Base-by-base conservation (phyloP, 2,329 filamentous ascomycete species). In the Aspergillus quadrilineatus region DNA sequence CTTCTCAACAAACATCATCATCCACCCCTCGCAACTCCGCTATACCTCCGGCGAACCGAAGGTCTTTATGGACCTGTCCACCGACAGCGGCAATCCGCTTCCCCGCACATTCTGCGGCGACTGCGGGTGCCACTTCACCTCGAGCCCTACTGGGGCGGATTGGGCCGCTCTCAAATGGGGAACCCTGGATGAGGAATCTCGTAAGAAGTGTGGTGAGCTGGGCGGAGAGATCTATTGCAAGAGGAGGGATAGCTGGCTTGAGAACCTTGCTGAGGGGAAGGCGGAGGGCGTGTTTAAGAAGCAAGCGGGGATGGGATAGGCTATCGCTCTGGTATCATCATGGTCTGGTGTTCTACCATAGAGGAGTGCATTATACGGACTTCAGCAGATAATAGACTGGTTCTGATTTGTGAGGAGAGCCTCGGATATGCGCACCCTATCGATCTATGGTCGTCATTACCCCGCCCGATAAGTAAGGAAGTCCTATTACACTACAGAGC, bases 321-420 rank as follows among this genome's bases (percentile, higher is more conserved):
- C 14, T 41, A 41, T 14, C n/a, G 6, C 14, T 14, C 14, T 15
- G 10, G 10, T n/a, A 6, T 41, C 37, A 6, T 34, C 32, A 34
- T 6, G 10, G 30, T 34, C 10, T 34, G 30, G 30, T 34, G 30
- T 34, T 22, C 22, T 22, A 34, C 30, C 6, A 34, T 34, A 34
- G 30, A 34, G 30, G 30, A 22, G 22, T 34, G 30, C 6, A 34
- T 8, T 34, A 34, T 7, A 34, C 7, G 30, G 6, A 10, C 10
- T 34, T 14, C n/a, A 12, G 14, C 6, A n/a, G n/a, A 3, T 42
- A 42, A 42, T 42, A 42, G n/a, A 6, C 8, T 17, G n/a, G 17
- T 17, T 75, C 41, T 73, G 70, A 22, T 75, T 71, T 56, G 71
- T 36, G 45, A 32, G 30, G 15, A 29, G 29, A 48, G 26, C 45